Base-by-base conservation (phyloP, 2,329 filamentous ascomycete genomes). In the Ascochyta viciae-villosae region DNA sequence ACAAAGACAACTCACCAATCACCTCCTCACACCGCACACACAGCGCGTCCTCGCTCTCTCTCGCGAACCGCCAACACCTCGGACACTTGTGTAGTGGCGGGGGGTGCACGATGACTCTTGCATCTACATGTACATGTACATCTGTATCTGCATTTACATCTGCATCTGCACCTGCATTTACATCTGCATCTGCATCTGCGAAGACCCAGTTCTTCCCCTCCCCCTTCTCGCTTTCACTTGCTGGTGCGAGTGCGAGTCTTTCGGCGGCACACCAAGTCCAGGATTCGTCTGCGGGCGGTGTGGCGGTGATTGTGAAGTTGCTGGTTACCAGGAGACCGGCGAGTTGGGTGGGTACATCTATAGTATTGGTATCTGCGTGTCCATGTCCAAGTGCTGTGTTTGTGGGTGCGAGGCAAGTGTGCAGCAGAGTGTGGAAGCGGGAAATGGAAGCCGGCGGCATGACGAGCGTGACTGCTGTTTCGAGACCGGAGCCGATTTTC, bases 61-160 rank as follows among this genome's bases (percentile, higher is more conserved):
- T 87, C 23, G 89, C 82, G 74, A 91, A 96, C 59, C 89, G 86
- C 95, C 95, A 99, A 77, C 95, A 99, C 46, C 95, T 83, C 0
- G 85, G 82, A 73, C 95, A 99, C 75, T 98, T 99, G 42, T 82
- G 77, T 12, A 78, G 75, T 13, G 74, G 73, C 0, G 87, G 82
- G 9, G 82, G 77, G 43, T 74, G 57, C 5, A 79, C 70, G 35
- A 66, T 61, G 22, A 67, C 74, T 50, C 31, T 68, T 40, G 58
- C 72, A 22, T 19, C 19, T 19, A 19, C 19, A 19, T 19, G 2
- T 19, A 3, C 19, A 19, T 19, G 3, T 19, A 19, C 19, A 19
- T 19, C 19, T 19, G 19, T 2, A 19, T 19, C 2, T 19, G 19
- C 3, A 19, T 19, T 2, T 19, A 3, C 19, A 19, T 19, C 2